phyloP scores from a whole-genome alignment of 2,329 filamentous ascomycete genomes.

The Colletotrichum orchidophilum region DNA sequence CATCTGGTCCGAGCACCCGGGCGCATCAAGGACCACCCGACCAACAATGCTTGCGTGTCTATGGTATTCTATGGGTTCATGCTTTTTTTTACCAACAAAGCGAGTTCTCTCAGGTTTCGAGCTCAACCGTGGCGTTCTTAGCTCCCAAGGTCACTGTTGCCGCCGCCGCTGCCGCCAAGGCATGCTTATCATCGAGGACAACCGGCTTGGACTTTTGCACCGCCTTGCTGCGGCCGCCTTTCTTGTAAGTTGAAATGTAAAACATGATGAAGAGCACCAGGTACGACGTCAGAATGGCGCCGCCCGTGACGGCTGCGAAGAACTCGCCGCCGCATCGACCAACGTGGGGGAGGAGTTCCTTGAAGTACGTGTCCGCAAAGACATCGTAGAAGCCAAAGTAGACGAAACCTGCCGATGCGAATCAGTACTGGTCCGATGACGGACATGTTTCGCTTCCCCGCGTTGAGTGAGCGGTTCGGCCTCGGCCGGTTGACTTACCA shows the following conservation, averaged over 20 bases:
- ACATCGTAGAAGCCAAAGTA: slow-evolving; percentile 86
- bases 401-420: slow-evolving; percentile 11
- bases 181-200: background rate
- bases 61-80: background rate
- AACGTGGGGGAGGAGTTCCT: slow-evolving; percentile 69
- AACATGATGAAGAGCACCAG: slow-evolving; percentile 81
- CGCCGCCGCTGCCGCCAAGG: background rate
- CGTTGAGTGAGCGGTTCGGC: background rate
- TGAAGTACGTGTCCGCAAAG: slow-evolving; percentile 77
- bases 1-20: background rate
- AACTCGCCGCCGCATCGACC: slow-evolving; percentile 80
- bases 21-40: background rate
- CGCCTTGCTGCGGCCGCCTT: background rate
- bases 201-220: background rate
- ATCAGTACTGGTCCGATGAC: slow-evolving; percentile 4
- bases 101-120: background rate
- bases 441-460: background rate
- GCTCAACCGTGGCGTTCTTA: background rate
- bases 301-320: slow-evolving; percentile 79
- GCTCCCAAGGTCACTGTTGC: background rate
- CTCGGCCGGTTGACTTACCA: too few species aligned
- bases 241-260: slow-evolving; percentile 66
- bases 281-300: slow-evolving; percentile 79
- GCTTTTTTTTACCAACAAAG: background rate
- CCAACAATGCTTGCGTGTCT: background rate